Evolutionary conservation across 768 basidiomycete genomes (phyloP).

Genomic region (Thelephora ganbajun): DNA sequence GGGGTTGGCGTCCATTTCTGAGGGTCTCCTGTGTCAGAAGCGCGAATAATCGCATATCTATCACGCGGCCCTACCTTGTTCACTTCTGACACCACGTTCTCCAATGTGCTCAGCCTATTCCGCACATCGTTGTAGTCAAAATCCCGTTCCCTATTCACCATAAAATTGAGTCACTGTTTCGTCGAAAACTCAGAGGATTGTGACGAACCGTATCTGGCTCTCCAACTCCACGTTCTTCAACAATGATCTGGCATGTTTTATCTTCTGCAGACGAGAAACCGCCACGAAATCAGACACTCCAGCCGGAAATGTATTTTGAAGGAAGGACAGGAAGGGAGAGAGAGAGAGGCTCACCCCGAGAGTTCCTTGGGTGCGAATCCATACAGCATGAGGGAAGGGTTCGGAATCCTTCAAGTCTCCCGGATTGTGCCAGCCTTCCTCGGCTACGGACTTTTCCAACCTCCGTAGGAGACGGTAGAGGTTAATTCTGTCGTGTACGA

Average conservation of each 20-base stretch:
- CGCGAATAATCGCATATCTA: no score
- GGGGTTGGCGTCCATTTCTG: conserved; percentile 17
- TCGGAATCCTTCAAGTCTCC: not conserved
- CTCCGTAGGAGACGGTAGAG: conserved; percentile 43
- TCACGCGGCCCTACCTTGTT: conserved; percentile 31
- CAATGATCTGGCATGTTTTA: conserved; percentile 43
- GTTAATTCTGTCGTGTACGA: conserved; percentile 53
- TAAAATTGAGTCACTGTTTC: not conserved
- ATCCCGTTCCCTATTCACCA: conserved; percentile 22
- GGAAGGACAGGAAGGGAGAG: no score
- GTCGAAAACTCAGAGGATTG: not conserved
- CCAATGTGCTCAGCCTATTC: conserved; percentile 39
- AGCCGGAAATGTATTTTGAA: not conserved
- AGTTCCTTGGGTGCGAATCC: conserved; percentile 41
- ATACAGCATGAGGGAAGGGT: conserved; percentile 18
- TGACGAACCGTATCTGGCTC: conserved; percentile 20
- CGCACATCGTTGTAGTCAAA: conserved; percentile 32
- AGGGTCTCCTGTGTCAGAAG: no score
- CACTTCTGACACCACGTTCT: conserved; percentile 34
- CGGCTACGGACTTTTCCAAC: conserved; percentile 39
- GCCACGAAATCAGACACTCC: conserved; percentile 16
- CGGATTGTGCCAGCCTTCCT: conserved; percentile 16
- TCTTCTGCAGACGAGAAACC: conserved; percentile 14
- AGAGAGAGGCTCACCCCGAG: conserved; percentile 33
- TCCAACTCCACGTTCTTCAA: conserved; percentile 44